phyloP scores from a whole-genome alignment of 169 alveolate species.

The Plasmodium yoelii region DNA sequence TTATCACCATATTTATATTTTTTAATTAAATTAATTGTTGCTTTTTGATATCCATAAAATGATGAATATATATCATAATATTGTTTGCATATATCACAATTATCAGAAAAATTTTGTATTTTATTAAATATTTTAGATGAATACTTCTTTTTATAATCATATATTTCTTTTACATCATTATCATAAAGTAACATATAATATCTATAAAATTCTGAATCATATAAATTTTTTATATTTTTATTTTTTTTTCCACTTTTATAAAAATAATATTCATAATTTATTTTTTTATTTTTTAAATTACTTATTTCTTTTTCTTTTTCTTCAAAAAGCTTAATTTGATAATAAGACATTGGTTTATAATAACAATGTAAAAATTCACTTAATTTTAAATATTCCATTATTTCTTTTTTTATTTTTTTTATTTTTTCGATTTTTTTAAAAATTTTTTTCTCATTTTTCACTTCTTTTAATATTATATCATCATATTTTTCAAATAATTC shows the following conservation, averaged over 20 bases:
- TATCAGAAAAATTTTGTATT: constrained; percentile 63
- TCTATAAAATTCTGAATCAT: constrained; percentile 38
- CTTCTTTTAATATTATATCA: constrained; percentile 24
- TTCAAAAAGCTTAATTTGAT: constrained; percentile 50
- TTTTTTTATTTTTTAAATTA: not conserved
- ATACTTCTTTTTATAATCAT: constrained; percentile 63
- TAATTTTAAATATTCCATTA: constrained; percentile 45
- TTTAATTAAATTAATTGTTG: constrained; percentile 41
- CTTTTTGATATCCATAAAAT: constrained; percentile 62
- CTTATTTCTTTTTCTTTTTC: constrained; percentile 24
- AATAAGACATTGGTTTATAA: constrained; percentile 64
- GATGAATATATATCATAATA: constrained; percentile 74
- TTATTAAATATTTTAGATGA: constrained; percentile 52
- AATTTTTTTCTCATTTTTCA: not conserved
- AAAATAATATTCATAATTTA: no score
- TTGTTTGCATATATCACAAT: constrained; percentile 73
- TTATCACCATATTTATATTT: constrained; percentile 71
- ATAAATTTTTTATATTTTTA: not conserved
- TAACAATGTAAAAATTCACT: constrained; percentile 69
- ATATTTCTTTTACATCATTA: constrained; percentile 57
- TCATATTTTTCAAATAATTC: constrained; percentile 65
- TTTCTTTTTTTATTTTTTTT: constrained; percentile 29
- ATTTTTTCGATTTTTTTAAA: constrained; percentile 25
- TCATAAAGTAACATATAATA: constrained; percentile 44
- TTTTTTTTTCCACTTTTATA: not conserved